Evolutionary conservation across 2,329 filamentous ascomycete species (phyloP).

Genomic region (Coniella vitis): DNA sequence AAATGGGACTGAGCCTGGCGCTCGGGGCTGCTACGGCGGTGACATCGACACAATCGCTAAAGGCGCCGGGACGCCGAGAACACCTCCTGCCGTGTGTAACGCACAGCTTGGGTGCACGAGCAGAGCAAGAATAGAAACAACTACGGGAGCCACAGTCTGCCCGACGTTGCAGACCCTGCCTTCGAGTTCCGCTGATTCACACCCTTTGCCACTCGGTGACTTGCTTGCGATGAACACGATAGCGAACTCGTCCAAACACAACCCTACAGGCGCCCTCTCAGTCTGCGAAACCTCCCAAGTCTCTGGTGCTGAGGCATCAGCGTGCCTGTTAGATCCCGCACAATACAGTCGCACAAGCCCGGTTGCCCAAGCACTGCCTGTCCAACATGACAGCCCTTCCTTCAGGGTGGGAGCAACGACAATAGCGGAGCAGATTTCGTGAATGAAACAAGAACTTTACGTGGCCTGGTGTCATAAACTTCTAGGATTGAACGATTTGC

Average conservation of each 20-base stretch:
- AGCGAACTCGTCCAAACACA: background rate
- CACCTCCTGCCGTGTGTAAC: background rate
- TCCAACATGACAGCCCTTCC: conserved; percentile 21
- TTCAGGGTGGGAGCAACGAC: background rate
- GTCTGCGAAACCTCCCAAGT: conserved; percentile 17
- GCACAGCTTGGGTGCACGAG: background rate
- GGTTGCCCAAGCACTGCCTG: conserved; percentile 21
- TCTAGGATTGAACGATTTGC: background rate
- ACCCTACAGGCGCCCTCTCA: background rate
- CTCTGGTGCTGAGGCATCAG: conserved; percentile 18
- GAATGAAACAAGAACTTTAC: background rate
- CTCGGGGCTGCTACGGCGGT: too few species aligned
- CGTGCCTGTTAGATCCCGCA: conserved; percentile 24
- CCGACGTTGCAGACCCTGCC: background rate
- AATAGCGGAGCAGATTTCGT: background rate
- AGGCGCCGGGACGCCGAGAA: background rate
- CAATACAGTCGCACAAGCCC: conserved; percentile 20
- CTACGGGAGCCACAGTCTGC: background rate
- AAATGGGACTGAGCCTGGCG: too few species aligned
- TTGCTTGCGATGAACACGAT: background rate
- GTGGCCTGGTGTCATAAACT: background rate
- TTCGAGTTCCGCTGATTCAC: background rate
- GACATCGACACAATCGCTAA: background rate
- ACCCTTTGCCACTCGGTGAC: background rate
- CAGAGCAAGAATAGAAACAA: background rate